Base-by-base conservation (phyloP, 2,329 filamentous ascomycete genomes). In the Geosmithia flava region DNA sequence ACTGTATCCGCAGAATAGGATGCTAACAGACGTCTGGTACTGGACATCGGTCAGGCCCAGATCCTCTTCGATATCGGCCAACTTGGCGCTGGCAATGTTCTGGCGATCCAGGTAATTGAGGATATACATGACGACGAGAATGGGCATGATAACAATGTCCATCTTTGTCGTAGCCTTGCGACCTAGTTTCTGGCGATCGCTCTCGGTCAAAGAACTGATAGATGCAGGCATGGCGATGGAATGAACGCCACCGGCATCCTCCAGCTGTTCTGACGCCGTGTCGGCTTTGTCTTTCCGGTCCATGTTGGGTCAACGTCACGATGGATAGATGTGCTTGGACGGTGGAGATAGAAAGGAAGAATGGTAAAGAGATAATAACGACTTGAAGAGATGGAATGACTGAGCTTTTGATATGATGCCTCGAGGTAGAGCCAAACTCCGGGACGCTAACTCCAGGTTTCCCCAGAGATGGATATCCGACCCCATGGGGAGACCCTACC, bases 1-100 rank as follows among this genome's bases (percentile, higher is more conserved):
- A 37, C 33, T 57, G 46, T 60, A 67, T 53, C 75, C 61, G 16
- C 62, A 59, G 23, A 63, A 65, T 0, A 65, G 56, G 33, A 65
- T 61, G 4, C 65, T 68, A 11, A 68, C 64, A 0, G 65, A 59
- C 0, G 63, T 63, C 45, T 75, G 78, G 55, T 76, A 81, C 48
- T 81, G 71, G 2, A 70, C 78, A 13, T 74, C 74, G 1, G 56
- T 62, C 70, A 80, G 76, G 5, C 62, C 62, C 1, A 80, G 63
- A 48, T 80, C 71, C 10, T 64, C 55, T 50, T 72, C 67, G 3
- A 74, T 53, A 10, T 70, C 68, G 2, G 74, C 74, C 10, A 69
- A 54, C 49, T 69, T 64, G 6, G 69, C 69, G 42, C 70, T 67
- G 0, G 68, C 67, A 47, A 73, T 70, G 42, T 68, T 68, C 41